A percentile compares a stretch with the other conserved stretches of the same genome.
Conservation (phyloP, 2,329 filamentous ascomycete genomes). For the Fusarium sp. region DNA sequence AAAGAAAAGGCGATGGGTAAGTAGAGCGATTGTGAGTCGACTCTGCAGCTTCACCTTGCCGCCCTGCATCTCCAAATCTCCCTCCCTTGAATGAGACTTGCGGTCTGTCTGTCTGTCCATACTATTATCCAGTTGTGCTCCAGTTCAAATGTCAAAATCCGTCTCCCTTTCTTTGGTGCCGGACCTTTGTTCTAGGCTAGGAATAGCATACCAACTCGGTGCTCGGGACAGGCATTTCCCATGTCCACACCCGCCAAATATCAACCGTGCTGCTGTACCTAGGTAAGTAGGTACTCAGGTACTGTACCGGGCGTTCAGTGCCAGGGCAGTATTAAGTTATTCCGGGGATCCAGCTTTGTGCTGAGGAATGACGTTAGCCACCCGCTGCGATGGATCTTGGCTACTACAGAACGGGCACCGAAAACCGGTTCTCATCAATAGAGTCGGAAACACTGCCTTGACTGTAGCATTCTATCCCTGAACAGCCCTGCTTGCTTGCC, state of each 20-base stretch:
- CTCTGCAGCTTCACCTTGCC: slow-evolving; percentile 22
- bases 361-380: slow-evolving; percentile 41
- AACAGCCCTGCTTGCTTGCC: slow-evolving; percentile 27
- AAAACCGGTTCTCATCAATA: slow-evolving; percentile 33
- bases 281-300: too few species aligned
- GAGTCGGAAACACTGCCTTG: slow-evolving; percentile 36
- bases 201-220: slow-evolving; percentile 37
- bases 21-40: slow-evolving; percentile 32
- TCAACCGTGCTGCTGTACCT: slow-evolving; percentile 23
- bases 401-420: not conserved
- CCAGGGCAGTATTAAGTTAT: slow-evolving; percentile 1
- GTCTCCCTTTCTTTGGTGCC: slow-evolving; percentile 34
- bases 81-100: slow-evolving; percentile 26
- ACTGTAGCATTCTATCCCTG: slow-evolving; percentile 36
- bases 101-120: slow-evolving; percentile 18
- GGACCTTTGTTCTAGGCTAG: slow-evolving; percentile 34
- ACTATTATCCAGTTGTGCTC: slow-evolving; percentile 27
- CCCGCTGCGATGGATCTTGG: slow-evolving; percentile 26
- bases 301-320: not conserved
- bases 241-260: slow-evolving; percentile 22
- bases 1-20: slow-evolving; percentile 17
- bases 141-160: slow-evolving; percentile 38
- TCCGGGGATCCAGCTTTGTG: slow-evolving; percentile 20
- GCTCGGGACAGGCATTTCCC: slow-evolving; percentile 38
- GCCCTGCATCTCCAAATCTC: slow-evolving; percentile 31